These are phyloP conservation scores for Euphrasia confusa DNA, from an alignment of 257 asterid genomes.

Conservation along the genomic window DNA sequence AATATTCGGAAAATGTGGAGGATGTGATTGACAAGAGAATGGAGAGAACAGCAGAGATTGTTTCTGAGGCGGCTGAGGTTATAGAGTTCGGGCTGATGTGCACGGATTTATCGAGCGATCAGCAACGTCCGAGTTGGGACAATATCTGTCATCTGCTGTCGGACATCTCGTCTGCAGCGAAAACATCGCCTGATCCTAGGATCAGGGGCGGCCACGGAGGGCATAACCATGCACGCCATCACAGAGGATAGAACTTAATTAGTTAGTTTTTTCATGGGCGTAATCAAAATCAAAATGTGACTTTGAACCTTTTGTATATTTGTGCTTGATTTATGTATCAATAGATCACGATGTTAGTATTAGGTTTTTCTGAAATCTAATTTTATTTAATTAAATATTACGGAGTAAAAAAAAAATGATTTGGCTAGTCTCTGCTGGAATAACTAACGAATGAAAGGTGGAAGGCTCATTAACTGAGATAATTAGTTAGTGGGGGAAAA, in stretches of 20 bases:
- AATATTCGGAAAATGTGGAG: constrained; percentile 34
- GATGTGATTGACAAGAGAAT: constrained; percentile 45
- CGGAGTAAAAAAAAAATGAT: no score
- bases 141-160: constrained; percentile 27
- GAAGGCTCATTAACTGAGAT: no score
- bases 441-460: no score
- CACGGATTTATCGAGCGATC: constrained; percentile 34
- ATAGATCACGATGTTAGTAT: no score
- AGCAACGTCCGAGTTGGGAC: constrained; percentile 42
- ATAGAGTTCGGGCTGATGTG: constrained; percentile 43
- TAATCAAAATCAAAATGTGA: no score
- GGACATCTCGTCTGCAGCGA: constrained; percentile 8
- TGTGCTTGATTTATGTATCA: no score
- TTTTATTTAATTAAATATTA: no score
- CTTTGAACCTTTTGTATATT: no score
- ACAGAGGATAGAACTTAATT: background rate
- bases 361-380: no score
- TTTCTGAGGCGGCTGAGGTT: constrained; percentile 28
- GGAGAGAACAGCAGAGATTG: constrained; percentile 27
- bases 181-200: constrained; percentile 1
- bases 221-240: constrained; percentile 24
- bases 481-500: no score
- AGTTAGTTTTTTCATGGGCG: no score
- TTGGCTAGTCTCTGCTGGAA: no score
- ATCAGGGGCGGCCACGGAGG: constrained; percentile 17